These are phyloP conservation scores for Pseudogymnoascus sp. DNA, from an alignment of 2,329 filamentous ascomycete species.

Conservation along the genomic window DNA sequence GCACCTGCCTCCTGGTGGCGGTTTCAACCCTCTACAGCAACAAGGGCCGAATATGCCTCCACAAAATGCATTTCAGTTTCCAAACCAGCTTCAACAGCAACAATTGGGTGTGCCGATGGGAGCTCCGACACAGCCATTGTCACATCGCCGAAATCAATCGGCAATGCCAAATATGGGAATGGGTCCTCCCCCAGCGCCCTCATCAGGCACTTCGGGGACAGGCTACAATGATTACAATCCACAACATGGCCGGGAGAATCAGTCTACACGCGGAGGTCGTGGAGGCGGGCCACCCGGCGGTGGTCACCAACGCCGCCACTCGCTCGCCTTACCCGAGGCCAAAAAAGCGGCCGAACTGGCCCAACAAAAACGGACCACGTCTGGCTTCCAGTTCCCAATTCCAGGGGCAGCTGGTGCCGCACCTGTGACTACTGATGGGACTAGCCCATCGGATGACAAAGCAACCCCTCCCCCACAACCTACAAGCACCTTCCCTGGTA, in stretches of 20 bases:
- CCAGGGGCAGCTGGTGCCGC: slow-evolving; percentile 57
- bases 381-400: slow-evolving; percentile 87
- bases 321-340: slow-evolving; percentile 85
- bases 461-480: slow-evolving; percentile 14
- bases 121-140: slow-evolving; percentile 65
- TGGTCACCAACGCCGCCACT: slow-evolving; percentile 90
- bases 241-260: slow-evolving; percentile 48
- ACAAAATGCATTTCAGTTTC: slow-evolving; percentile 83
- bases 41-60: slow-evolving; percentile 71
- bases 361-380: slow-evolving; percentile 91
- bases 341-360: slow-evolving; percentile 96
- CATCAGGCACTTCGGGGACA: slow-evolving; percentile 72
- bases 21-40: slow-evolving; percentile 70
- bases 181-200: slow-evolving; percentile 83
- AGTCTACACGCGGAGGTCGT: slow-evolving; percentile 60
- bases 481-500: slow-evolving; percentile 14
- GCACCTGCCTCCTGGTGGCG: slow-evolving; percentile 59
- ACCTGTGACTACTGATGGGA: slow-evolving; percentile 48
- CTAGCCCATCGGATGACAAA: slow-evolving; percentile 30
- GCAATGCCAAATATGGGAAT: slow-evolving; percentile 87
- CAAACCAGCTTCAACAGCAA: slow-evolving; percentile 64
- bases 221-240: slow-evolving; percentile 65
- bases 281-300: slow-evolving; percentile 59
- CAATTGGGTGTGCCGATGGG: slow-evolving; percentile 66
- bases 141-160: slow-evolving; percentile 97